Conservation (phyloP, 1,284 basidiomycete genomes). For the Cutaneotrichosporon sp. region DNA sequence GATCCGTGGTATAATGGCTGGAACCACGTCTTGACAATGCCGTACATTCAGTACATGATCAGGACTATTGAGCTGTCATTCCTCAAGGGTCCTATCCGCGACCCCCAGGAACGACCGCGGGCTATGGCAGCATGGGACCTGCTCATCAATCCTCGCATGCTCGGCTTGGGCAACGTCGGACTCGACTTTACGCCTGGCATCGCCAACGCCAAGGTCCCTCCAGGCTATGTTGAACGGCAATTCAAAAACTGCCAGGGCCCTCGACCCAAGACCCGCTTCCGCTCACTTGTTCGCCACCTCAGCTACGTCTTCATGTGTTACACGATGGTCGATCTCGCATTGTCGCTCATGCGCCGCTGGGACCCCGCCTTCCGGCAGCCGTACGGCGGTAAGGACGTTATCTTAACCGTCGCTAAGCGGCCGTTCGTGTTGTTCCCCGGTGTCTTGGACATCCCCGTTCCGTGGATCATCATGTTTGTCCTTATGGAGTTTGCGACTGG, state of each 20-base stretch:
- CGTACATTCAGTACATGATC: constrained; percentile 2
- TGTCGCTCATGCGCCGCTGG: neutral
- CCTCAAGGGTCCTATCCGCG: constrained; percentile 25
- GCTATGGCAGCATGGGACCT: constrained; percentile 26
- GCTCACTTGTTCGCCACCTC: neutral
- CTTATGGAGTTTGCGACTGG: neutral
- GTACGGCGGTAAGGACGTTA: neutral
- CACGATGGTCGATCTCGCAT: neutral
- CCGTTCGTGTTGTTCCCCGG: neutral
- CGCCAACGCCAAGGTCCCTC: neutral
- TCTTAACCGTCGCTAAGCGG: neutral
- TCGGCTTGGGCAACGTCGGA: constrained; percentile 27
- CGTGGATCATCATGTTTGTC: constrained; percentile 15
- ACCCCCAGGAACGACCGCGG: constrained; percentile 24
- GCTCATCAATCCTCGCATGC: constrained; percentile 29
- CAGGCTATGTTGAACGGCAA: neutral
- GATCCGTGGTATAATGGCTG: constrained; percentile 4
- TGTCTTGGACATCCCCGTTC: neutral
- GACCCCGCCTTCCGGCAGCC: neutral
- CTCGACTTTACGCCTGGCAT: constrained; percentile 5
- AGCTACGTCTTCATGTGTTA: neutral
- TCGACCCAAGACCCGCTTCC: neutral
- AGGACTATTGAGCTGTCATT: constrained; percentile 34
- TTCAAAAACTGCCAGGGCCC: neutral
- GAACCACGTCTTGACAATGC: neutral